Conservation (phyloP, 2,329 filamentous ascomycete species). For the Fusarium sp. region DNA sequence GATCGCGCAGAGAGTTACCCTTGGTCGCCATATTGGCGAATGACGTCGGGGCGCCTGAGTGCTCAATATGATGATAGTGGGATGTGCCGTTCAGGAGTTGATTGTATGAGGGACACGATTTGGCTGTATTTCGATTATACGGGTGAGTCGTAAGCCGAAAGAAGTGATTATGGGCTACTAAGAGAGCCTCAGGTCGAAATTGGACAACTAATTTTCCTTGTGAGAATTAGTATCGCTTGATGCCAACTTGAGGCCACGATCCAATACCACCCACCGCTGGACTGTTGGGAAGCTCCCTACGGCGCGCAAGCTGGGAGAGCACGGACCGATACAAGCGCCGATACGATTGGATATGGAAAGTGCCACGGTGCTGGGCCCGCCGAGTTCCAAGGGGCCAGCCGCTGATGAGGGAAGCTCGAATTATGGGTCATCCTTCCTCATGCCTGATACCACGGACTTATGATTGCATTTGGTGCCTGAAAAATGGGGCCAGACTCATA, state of each 20-base stretch:
- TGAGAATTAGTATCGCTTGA: constrained; percentile 29
- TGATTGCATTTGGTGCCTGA: constrained; percentile 48
- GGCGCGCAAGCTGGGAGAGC: constrained; percentile 39
- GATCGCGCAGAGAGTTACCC: constrained; percentile 61
- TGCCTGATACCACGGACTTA: constrained; percentile 8
- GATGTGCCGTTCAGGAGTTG: constrained; percentile 37
- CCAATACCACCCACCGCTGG: constrained; percentile 28
- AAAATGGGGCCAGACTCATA: constrained; percentile 44
- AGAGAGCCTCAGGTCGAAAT: background rate
- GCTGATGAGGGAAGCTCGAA: constrained; percentile 18
- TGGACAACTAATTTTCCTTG: constrained; percentile 5
- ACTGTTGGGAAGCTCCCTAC: constrained; percentile 37
- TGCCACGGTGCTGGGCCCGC: constrained; percentile 19
- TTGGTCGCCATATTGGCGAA: constrained; percentile 58
- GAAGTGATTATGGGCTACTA: background rate
- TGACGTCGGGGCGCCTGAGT: constrained; percentile 38
- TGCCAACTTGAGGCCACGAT: constrained; percentile 46
- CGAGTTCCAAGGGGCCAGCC: constrained; percentile 27
- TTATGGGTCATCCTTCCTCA: constrained; percentile 9
- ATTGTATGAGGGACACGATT: constrained; percentile 5
- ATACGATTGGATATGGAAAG: constrained; percentile 35
- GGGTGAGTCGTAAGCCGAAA: background rate
- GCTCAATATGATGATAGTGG: constrained; percentile 38
- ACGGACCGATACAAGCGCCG: constrained; percentile 47
- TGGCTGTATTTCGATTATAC: background rate